phyloP scores from a whole-genome alignment of 2,329 filamentous ascomycete species.

The Magnaporthiopsis rhizophila region DNA sequence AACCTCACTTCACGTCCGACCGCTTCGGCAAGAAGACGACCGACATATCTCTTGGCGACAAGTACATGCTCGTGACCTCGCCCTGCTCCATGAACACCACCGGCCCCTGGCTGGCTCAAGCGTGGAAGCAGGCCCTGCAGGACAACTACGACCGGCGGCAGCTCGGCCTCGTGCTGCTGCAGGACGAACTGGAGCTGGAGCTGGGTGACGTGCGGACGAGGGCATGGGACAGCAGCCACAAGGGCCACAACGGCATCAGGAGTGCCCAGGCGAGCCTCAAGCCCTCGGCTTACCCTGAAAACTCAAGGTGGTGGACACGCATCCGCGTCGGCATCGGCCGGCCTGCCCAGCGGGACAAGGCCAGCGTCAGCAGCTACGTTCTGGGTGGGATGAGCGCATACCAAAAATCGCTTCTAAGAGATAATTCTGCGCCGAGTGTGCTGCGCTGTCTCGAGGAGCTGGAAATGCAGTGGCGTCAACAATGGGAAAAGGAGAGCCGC shows the following conservation, averaged over 20 bases:
- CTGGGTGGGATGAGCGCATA: conserved; percentile 54
- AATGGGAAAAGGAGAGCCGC: conserved; percentile 1
- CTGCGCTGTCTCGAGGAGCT: conserved; percentile 39
- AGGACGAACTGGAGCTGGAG: conserved; percentile 77
- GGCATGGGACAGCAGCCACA: conserved; percentile 53
- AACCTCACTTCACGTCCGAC: conserved; percentile 41
- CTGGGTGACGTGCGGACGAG: conserved; percentile 60
- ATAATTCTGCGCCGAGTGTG: conserved; percentile 43
- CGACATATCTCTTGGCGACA: conserved; percentile 36
- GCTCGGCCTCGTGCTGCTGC: conserved; percentile 62
- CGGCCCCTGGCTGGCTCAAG: conserved; percentile 59
- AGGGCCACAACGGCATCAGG: conserved; percentile 69
- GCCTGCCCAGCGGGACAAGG: conserved; percentile 58
- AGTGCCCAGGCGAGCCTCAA: conserved; percentile 48
- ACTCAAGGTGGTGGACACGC: conserved; percentile 40
- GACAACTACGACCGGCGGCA: conserved; percentile 18
- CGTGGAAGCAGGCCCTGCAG: conserved; percentile 52
- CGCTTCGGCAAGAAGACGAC: conserved; percentile 43
- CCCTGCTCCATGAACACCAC: conserved; percentile 78
- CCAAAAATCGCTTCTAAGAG: conserved; percentile 44
- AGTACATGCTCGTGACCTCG: conserved; percentile 65
- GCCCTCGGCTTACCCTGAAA: conserved; percentile 25
- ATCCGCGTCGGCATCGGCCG: conserved; percentile 85
- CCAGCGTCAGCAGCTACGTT: conserved; percentile 69
- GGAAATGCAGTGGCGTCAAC: conserved; percentile 27